phyloP scores from a whole-genome alignment of 495 filamentous ascomycete genomes.

The Astrothelium macrocarpum region DNA sequence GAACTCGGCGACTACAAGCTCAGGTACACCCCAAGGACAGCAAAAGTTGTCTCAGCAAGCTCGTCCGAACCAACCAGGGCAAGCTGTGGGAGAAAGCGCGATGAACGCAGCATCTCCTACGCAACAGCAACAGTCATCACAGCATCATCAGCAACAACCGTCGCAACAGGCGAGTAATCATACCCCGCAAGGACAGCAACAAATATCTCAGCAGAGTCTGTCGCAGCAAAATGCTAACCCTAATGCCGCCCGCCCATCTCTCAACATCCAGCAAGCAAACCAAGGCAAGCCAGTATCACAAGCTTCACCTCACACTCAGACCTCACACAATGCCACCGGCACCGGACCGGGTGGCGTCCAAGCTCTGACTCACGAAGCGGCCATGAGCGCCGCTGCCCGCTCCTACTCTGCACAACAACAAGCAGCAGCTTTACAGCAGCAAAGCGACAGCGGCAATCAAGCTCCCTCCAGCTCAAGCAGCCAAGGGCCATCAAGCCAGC shows the following conservation, averaged over 20 bases:
- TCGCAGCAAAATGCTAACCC: slow-evolving; percentile 9
- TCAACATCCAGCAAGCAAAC: slow-evolving; percentile 12
- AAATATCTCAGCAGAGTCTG: not conserved
- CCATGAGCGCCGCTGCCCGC: slow-evolving; percentile 50
- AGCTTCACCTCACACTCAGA: slow-evolving; percentile 8
- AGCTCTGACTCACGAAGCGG: slow-evolving; percentile 53
- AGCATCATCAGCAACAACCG: slow-evolving; percentile 6
- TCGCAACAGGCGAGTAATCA: slow-evolving; percentile 5
- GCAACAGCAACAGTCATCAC: slow-evolving; percentile 17
- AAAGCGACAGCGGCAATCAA: too few species aligned
- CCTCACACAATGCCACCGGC: not conserved
- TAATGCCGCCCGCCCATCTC: slow-evolving; percentile 4
- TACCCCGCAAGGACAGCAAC: not conserved
- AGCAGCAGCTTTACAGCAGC: slow-evolving; percentile 22
- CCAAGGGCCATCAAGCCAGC: too few species aligned
- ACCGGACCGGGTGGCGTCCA: slow-evolving; percentile 32
- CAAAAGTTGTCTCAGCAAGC: slow-evolving; percentile 9
- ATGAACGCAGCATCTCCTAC: slow-evolving; percentile 16
- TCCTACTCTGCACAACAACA: slow-evolving; percentile 42
- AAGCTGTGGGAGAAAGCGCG: slow-evolving; percentile 17
- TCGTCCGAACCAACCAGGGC: slow-evolving; percentile 17
- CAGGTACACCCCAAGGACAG: not conserved
- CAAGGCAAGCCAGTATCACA: slow-evolving; percentile 10
- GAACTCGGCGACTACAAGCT: not conserved
- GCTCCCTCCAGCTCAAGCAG: too few species aligned